Evolutionary conservation across 176 grass and related monocot genomes (phyloP).

Genomic region (Oryza meridionalis): DNA sequence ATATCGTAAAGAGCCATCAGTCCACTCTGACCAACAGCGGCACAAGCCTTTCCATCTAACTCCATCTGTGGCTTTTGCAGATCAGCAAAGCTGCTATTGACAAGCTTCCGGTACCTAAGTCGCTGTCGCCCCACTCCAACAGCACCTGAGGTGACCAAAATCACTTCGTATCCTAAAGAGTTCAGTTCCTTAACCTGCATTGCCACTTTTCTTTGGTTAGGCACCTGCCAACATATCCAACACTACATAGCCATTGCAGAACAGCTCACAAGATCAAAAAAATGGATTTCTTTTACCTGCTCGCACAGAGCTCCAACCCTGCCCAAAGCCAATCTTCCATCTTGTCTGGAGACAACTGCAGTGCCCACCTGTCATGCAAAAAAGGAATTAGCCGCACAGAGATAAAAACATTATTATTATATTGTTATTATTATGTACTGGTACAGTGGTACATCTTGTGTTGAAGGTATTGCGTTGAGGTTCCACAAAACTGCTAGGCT

Average conservation of each 20-base stretch:
- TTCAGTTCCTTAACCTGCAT: conserved; percentile 89
- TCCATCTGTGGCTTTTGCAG: conserved; percentile 90
- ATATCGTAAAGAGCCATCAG: conserved; percentile 94
- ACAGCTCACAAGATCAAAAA: neutral
- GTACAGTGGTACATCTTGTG: neutral
- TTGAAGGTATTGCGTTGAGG: neutral
- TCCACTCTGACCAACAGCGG: conserved; percentile 91
- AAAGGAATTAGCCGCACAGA: neutral
- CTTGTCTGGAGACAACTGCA: conserved; percentile 85
- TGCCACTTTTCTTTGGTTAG: conserved; percentile 12
- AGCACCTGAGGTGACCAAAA: conserved; percentile 92
- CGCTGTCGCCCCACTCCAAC: conserved; percentile 87
- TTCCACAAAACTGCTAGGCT: neutral
- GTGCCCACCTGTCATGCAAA: conserved; percentile 73
- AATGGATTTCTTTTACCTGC: conserved; percentile 55
- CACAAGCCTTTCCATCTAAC: conserved; percentile 92
- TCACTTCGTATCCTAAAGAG: conserved; percentile 77
- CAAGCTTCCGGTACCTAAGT: conserved; percentile 78
- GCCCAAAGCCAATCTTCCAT: conserved; percentile 85
- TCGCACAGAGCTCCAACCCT: conserved; percentile 84
- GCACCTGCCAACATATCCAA: neutral
- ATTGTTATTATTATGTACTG: neutral
- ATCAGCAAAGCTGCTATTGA: conserved; percentile 98
- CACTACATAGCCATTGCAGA: neutral
- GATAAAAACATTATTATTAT: neutral